phyloP scores from a whole-genome alignment of 2,329 filamentous ascomycete genomes.

The Alternaria rosae region DNA sequence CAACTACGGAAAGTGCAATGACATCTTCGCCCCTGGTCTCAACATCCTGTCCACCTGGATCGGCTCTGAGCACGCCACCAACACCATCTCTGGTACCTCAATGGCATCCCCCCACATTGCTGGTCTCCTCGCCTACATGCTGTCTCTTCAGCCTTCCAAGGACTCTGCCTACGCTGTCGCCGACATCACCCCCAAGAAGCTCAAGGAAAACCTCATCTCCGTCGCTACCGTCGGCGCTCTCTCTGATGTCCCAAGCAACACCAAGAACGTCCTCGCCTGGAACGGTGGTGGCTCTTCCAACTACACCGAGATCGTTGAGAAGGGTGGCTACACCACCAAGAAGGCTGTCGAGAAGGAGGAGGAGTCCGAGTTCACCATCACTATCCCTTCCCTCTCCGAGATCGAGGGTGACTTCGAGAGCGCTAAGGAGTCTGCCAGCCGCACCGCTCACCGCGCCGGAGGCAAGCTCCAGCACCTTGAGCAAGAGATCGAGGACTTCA shows the following conservation, averaged over 20 bases:
- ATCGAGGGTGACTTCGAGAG: constrained; percentile 48
- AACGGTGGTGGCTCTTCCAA: constrained; percentile 96
- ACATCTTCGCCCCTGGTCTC: constrained; percentile 97
- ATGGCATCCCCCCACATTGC: constrained; percentile 98
- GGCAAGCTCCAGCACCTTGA: constrained; percentile 58
- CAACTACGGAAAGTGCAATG: constrained; percentile 99
- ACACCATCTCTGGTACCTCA: constrained; percentile 99
- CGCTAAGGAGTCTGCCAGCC: constrained; percentile 48
- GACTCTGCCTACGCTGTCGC: constrained; percentile 93
- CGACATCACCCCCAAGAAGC: constrained; percentile 87
- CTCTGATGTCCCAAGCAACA: constrained; percentile 81
- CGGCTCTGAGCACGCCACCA: constrained; percentile 92
- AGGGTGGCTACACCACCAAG: constrained; percentile 71
- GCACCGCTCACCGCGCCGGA: constrained; percentile 53
- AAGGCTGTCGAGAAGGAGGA: constrained; percentile 35
- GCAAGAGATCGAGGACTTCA: constrained; percentile 56
- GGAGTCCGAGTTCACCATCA: constrained; percentile 51
- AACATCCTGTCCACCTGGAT: constrained; percentile 99
- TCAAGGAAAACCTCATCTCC: constrained; percentile 87
- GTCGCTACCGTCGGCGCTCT: constrained; percentile 83
- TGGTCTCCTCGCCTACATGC: constrained; percentile 96
- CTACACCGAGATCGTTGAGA: constrained; percentile 81
- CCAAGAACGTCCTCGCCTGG: constrained; percentile 96
- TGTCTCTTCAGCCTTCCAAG: constrained; percentile 89
- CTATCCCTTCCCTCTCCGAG: constrained; percentile 47